Evolutionary conservation across 352 stramenopile species (phyloP), one percentile per base, ranked within the genome.

Genomic region (Halophytophthora batemanensis): DNA sequence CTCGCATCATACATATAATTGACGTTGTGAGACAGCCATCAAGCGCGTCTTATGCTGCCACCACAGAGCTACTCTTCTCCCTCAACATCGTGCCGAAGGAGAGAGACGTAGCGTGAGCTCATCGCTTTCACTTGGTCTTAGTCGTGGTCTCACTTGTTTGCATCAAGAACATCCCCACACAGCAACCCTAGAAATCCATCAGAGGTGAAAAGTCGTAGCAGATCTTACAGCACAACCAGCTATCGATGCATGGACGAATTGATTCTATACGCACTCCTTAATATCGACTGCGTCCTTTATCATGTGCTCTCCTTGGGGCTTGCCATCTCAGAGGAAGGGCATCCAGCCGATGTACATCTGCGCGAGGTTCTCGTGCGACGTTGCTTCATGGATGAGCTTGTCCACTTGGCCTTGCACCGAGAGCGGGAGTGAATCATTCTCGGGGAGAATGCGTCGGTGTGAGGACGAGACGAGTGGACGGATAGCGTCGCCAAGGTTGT

Each of bases 331-430:
- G 2, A 97, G 61, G 54, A 96, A 96, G 5, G 87, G 90, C 89
- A 97, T 97, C 93, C 91, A 98, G 12, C 93, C 93, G 46, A 98
- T 95, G 70, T 97, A 98, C 92, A 98, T 97, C 60, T 96, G 86
- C 23, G 87, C 86, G 31, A 98, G 79, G 51, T 98, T 98, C 57
- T 95, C 84, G 37, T 91, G 71, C 6, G 84, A 80, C 0, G 89
- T 98, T 13, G 93, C 91, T 56, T 98, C 93, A 29, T 97, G 73
- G 51, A 98, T 97, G 25, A 98, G 78, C 36, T 95, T 93, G 52
- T 98, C 86, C 15, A 97, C 91, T 74, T 98, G 90, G 11, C 93
- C 93, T 58, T 95, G 81, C 3, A 98, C 90, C 17, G 89, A 97
- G 11, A 98, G 73, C 15, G 92, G 87, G n/a, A 98, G 65, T 3